Percentiles rank a stretch among this genome's conserved stretches.
Conservation (phyloP, 1,284 basidiomycete species). For the Moesziomyces sp. region DNA sequence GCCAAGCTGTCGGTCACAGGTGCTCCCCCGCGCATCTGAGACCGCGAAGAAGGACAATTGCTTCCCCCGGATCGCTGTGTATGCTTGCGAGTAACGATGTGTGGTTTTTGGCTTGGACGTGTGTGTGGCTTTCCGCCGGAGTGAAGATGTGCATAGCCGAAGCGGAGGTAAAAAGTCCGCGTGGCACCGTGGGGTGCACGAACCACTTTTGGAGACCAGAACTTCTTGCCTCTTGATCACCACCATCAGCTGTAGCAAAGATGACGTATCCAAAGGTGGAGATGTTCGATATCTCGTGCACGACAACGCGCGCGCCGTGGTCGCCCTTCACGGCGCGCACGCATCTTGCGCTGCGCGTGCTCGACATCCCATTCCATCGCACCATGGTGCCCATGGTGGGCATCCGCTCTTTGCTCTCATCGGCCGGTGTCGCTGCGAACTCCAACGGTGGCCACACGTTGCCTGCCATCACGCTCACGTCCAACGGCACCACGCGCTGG, state of each 20-base stretch:
- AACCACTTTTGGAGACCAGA: background rate
- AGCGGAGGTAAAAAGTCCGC: background rate
- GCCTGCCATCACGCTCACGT: conserved; percentile 28
- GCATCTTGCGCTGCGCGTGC: conserved; percentile 26
- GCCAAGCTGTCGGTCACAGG: conserved; percentile 40
- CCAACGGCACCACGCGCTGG: conserved; percentile 10
- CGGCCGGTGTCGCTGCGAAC: background rate
- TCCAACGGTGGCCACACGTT: conserved; percentile 2
- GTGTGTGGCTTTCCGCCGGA: background rate
- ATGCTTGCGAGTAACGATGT: too few species aligned
- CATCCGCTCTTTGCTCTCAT: conserved; percentile 9
- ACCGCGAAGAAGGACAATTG: background rate
- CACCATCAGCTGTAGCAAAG: background rate
- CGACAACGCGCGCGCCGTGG: conserved; percentile 26
- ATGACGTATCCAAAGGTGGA: conserved; percentile 30
- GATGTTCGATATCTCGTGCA: conserved; percentile 37
- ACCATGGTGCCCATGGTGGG: conserved; percentile 14
- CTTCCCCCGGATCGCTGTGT: too few species aligned
- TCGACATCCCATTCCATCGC: conserved; percentile 25
- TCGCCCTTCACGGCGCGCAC: conserved; percentile 37
- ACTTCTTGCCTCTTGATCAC: background rate
- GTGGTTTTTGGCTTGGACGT: background rate
- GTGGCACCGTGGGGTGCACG: background rate
- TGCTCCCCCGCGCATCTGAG: background rate
- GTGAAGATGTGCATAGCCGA: background rate